Percentiles rank a stretch among this genome's conserved stretches.
These are phyloP conservation scores for Uromyces viciae-fabae DNA, from an alignment of 1,284 basidiomycete species.

Conservation along the genomic window DNA sequence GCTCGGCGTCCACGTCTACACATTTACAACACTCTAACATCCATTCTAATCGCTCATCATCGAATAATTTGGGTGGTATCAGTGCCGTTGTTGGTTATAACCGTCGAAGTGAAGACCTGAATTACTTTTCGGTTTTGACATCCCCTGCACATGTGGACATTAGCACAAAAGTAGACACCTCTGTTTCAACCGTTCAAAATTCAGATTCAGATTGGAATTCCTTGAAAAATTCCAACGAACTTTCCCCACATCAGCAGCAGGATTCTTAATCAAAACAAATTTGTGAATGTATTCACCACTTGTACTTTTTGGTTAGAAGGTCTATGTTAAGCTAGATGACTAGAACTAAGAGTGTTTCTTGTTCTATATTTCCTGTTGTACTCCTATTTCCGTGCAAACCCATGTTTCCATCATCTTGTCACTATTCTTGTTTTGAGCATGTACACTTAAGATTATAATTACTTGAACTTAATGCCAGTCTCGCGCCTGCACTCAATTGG, in stretches of 20 bases:
- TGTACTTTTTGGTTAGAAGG: too few species aligned
- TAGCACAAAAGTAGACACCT: not conserved
- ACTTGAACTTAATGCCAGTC: too few species aligned
- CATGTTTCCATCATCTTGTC: too few species aligned
- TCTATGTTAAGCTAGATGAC: too few species aligned
- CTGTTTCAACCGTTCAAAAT: not conserved
- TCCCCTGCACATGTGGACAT: constrained; percentile 29
- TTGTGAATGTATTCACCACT: too few species aligned
- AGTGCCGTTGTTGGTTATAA: constrained; percentile 12
- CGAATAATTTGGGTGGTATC: constrained; percentile 17
- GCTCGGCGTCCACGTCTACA: constrained; percentile 38
- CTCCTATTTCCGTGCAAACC: too few species aligned
- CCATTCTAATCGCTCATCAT: constrained; percentile 28
- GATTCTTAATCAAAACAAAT: too few species aligned
- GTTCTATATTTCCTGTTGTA: too few species aligned
- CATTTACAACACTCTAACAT: constrained; percentile 8
- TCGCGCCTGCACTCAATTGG: too few species aligned
- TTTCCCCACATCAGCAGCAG: not conserved
- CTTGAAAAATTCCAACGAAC: not conserved
- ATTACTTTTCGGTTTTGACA: constrained; percentile 37
- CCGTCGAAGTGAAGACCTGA: constrained; percentile 14
- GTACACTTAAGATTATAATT: too few species aligned
- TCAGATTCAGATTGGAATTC: constrained; percentile 40
- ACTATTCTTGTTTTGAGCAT: too few species aligned
- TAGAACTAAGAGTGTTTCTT: too few species aligned